phyloP scores from a whole-genome alignment of 805 yeast genomes.

The Nakazawaea wyomingensis region DNA sequence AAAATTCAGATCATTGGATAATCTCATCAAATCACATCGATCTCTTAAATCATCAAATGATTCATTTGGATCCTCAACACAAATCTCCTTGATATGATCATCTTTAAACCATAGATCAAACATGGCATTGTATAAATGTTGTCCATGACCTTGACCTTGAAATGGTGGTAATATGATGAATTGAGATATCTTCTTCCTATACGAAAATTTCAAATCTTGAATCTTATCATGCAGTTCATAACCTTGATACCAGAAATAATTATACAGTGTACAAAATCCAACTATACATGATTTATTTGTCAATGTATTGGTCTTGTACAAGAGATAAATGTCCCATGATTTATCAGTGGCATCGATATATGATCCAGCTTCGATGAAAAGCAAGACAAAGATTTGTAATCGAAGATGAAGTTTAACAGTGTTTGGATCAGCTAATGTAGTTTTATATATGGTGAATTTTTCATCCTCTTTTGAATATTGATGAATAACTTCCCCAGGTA shows the following conservation, averaged over 20 bases:
- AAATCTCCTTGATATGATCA: slow-evolving; percentile 55
- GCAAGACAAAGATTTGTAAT: slow-evolving; percentile 71
- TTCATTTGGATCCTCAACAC: slow-evolving; percentile 93
- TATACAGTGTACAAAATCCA: slow-evolving; percentile 82
- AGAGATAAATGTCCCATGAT: slow-evolving; percentile 73
- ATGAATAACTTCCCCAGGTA: slow-evolving; percentile 26
- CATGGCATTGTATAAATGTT: slow-evolving; percentile 52
- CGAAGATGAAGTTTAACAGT: slow-evolving; percentile 57
- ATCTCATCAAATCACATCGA: slow-evolving; percentile 60
- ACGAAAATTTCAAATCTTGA: slow-evolving; percentile 24
- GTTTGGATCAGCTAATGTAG: slow-evolving; percentile 33
- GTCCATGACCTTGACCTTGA: slow-evolving; percentile 73
- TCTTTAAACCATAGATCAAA: slow-evolving; percentile 53
- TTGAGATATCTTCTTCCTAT: slow-evolving; percentile 80
- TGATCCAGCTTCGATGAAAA: slow-evolving; percentile 92
- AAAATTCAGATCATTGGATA: slow-evolving; percentile 27
- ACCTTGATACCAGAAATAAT: slow-evolving; percentile 73
- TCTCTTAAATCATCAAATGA: slow-evolving; percentile 89
- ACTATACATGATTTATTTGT: slow-evolving; percentile 41
- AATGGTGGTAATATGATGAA: slow-evolving; percentile 79
- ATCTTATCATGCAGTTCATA: slow-evolving; percentile 42
- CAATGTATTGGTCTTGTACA: slow-evolving; percentile 35
- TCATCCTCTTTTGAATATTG: slow-evolving; percentile 28
- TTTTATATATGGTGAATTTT: slow-evolving; percentile 49
- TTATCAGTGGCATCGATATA: slow-evolving; percentile 73